phyloP scores from a whole-genome alignment of 345 rosid species.

The Salix koriyanagi region DNA sequence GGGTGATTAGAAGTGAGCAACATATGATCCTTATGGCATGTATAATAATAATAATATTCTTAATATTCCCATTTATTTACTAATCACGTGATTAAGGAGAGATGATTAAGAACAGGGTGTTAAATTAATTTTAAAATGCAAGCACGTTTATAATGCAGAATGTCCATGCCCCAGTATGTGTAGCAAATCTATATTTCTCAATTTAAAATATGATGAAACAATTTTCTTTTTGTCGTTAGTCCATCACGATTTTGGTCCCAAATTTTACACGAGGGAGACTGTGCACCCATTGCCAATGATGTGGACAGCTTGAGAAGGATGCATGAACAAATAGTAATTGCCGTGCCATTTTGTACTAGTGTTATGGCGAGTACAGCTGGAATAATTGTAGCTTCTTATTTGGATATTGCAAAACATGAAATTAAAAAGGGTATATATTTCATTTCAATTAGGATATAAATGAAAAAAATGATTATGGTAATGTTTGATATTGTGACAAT shows the following conservation, averaged over 20 bases:
- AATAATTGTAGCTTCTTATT: no score
- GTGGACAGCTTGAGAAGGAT: background rate
- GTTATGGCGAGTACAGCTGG: no score
- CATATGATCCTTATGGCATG: no score
- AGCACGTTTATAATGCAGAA: background rate
- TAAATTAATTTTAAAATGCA: background rate
- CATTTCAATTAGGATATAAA: no score
- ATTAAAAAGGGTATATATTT: no score
- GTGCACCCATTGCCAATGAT: background rate
- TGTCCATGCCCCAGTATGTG: no score
- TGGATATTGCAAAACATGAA: no score
- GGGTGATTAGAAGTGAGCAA: background rate
- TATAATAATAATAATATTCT: background rate
- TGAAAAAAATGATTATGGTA: no score
- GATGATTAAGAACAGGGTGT: background rate
- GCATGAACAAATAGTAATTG: background rate
- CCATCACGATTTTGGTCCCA: background rate
- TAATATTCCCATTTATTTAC: background rate
- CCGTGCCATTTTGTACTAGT: no score
- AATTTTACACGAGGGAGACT: background rate
- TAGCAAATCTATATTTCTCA: no score
- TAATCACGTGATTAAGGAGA: background rate
- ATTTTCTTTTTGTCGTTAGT: background rate
- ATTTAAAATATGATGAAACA: no score
- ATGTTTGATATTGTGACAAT: fast-evolving